A percentile compares a stretch with the other conserved stretches of the same genome.
Conservation (phyloP, 371 early-diverging fungal species). For the Encephalitozoon hellem region DNA sequence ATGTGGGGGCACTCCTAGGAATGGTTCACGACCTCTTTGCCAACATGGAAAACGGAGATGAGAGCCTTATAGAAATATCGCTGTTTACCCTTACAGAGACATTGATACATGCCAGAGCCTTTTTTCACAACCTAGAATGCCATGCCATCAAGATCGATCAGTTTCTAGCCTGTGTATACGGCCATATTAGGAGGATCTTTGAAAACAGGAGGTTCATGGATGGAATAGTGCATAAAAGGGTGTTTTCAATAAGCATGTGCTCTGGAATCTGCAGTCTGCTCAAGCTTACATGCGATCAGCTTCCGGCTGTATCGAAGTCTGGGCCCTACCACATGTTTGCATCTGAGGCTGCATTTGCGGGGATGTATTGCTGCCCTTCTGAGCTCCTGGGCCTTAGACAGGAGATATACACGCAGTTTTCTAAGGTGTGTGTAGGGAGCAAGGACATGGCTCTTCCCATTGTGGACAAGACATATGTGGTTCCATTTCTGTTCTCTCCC, state of each 20-base stretch:
- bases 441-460: slow-evolving; percentile 10
- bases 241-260: neutral
- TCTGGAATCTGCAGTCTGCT: slow-evolving; percentile 13
- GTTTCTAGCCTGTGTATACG: slow-evolving; percentile 6
- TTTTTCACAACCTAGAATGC: neutral
- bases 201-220: slow-evolving; percentile 21
- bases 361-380: slow-evolving; percentile 16
- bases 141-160: neutral
- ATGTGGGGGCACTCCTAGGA: neutral
- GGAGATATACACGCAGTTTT: slow-evolving; percentile 5
- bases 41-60: slow-evolving; percentile 1
- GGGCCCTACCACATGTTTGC: neutral
- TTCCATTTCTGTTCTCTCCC: slow-evolving; percentile 19
- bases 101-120: neutral
- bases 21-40: slow-evolving; percentile 13
- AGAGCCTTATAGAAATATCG: neutral
- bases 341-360: slow-evolving; percentile 1
- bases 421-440: neutral
- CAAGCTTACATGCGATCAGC: slow-evolving; percentile 7
- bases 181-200: neutral
- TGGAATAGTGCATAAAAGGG: neutral
- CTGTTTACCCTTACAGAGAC: slow-evolving; percentile 11
- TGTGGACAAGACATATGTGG: slow-evolving; percentile 15
- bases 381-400: neutral
- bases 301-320: neutral